phyloP scores from a whole-genome alignment of 345 rosid species.

The Lagerstroemia speciosa region DNA sequence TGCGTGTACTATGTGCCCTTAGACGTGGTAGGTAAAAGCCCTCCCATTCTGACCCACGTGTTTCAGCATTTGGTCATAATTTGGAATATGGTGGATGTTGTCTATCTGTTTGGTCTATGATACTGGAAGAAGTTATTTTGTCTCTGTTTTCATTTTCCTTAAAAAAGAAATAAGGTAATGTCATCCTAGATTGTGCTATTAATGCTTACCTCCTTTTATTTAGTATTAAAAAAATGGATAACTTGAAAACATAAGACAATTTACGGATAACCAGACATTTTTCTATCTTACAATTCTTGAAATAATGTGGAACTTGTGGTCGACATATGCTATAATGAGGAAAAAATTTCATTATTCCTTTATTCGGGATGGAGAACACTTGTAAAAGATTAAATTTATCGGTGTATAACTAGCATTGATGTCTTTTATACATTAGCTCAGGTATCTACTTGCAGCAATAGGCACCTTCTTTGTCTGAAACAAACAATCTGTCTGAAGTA shows the following conservation, averaged over 20 bases:
- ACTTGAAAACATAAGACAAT: neutral
- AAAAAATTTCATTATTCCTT: neutral
- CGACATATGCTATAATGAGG: neutral
- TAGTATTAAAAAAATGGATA: neutral
- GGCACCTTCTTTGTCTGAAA: neutral
- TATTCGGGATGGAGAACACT: too few relatives aligned
- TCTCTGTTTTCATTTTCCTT: neutral
- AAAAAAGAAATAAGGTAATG: neutral
- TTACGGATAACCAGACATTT: neutral
- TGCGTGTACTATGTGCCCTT: constrained; percentile 50
- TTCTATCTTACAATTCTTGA: too few relatives aligned
- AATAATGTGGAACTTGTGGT: neutral
- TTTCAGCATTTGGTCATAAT: neutral
- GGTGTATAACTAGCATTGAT: neutral
- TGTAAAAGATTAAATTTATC: neutral
- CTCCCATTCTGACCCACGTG: constrained; percentile 9
- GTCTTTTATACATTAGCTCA: neutral
- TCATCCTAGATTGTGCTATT: neutral
- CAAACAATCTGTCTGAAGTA: neutral
- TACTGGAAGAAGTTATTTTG: neutral
- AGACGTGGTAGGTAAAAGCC: constrained; percentile 45
- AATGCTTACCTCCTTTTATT: neutral
- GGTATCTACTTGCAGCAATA: neutral
- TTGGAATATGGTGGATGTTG: neutral
- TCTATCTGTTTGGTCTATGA: neutral